Conservation (phyloP, 2,329 filamentous ascomycete genomes). For the Pseudocercospora fuligena region DNA sequence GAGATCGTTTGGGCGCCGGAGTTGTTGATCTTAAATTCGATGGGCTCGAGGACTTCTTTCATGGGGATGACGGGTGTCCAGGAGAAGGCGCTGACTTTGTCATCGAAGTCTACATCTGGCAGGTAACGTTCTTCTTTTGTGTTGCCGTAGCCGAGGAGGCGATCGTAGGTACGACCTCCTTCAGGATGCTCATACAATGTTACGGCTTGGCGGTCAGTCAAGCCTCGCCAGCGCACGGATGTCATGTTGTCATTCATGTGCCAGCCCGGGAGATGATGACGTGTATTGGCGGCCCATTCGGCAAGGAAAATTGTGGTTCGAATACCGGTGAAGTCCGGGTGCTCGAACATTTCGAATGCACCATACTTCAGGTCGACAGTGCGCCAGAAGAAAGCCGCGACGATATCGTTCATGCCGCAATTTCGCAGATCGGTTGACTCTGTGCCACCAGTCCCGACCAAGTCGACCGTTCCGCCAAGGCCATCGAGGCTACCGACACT, state of each 20-base stretch:
- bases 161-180: neutral
- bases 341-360: slow-evolving; percentile 9
- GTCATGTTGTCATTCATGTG: neutral
- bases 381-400: slow-evolving; percentile 11
- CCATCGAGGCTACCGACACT: neutral
- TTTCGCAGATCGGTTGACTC: neutral
- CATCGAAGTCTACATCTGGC: neutral
- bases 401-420: slow-evolving; percentile 3
- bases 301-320: neutral
- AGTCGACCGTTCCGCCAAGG: neutral
- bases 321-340: slow-evolving; percentile 1
- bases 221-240: slow-evolving; percentile 6
- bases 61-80: neutral
- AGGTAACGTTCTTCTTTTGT: neutral
- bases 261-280: neutral
- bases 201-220: slow-evolving; percentile 1
- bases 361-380: slow-evolving; percentile 2
- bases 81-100: slow-evolving; percentile 9
- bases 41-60: neutral
- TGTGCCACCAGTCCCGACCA: neutral
- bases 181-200: neutral
- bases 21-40: neutral
- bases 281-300: neutral
- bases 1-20: neutral
- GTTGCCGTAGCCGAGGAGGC: neutral